phyloP scores from a whole-genome alignment of 192 early-diverging fungal genomes.

The Chytriomyces hyalinus region DNA sequence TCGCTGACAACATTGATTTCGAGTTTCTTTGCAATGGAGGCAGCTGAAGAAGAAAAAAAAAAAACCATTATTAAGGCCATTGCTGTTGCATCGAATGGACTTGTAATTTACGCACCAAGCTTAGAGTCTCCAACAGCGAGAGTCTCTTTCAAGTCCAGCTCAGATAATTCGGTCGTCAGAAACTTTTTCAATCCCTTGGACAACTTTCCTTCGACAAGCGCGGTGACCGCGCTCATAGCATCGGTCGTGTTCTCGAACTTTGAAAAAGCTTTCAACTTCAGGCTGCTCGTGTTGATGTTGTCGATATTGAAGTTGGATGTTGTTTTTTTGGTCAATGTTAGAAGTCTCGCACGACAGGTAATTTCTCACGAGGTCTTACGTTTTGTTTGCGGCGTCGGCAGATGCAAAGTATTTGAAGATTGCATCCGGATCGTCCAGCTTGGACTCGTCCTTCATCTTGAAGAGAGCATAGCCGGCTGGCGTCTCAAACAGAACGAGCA shows the following conservation, averaged over 20 bases:
- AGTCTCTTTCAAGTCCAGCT: conserved; percentile 89
- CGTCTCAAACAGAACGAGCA: conserved; percentile 97
- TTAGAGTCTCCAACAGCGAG: conserved; percentile 93
- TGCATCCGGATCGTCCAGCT: conserved; percentile 84
- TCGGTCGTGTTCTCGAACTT: conserved; percentile 99
- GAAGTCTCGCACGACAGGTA: no score
- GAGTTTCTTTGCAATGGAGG: conserved; percentile 83
- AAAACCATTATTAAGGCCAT: no score
- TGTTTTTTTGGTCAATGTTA: no score
- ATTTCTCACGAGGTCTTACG: conserved; percentile 53
- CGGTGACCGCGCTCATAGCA: conserved; percentile 94
- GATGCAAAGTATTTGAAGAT: conserved; percentile 90
- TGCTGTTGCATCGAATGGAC: no score
- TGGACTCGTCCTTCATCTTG: conserved; percentile 88
- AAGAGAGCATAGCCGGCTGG: conserved; percentile 97
- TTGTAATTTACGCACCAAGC: conserved; percentile 68
- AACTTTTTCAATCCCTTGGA: conserved; percentile 94
- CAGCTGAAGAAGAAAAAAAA: background rate
- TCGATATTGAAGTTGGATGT: no score
- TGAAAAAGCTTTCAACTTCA: conserved; percentile 93
- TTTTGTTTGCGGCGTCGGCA: conserved; percentile 85
- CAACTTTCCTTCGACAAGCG: conserved; percentile 94
- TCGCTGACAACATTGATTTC: conserved; percentile 83
- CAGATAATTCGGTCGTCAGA: conserved; percentile 80
- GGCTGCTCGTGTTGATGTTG: conserved; percentile 36